Conservation (phyloP, 495 filamentous ascomycete species). For the Annulohypoxylon nitens region DNA sequence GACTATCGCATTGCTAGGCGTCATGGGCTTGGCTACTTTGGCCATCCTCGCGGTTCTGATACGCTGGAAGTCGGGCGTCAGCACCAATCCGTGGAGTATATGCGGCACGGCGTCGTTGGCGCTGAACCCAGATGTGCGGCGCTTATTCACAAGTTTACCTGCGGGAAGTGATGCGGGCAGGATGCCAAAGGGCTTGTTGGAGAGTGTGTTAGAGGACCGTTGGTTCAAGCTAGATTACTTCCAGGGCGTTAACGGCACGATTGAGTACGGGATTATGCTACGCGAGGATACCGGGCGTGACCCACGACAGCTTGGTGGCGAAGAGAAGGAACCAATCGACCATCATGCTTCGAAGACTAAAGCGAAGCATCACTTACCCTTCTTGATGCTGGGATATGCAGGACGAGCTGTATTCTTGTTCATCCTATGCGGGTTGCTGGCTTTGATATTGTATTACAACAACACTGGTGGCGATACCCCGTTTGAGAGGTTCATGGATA, state of each 20-base stretch:
- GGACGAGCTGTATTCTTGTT: slow-evolving; percentile 50
- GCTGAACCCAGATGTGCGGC: slow-evolving; percentile 50
- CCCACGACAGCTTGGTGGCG: background rate
- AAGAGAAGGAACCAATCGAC: slow-evolving; percentile 27
- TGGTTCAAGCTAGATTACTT: slow-evolving; percentile 57
- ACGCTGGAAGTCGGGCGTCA: slow-evolving; percentile 53
- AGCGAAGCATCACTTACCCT: slow-evolving; percentile 49
- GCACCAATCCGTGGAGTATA: slow-evolving; percentile 59
- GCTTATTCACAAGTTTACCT: slow-evolving; percentile 44
- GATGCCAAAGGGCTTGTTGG: slow-evolving; percentile 41
- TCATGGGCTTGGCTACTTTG: slow-evolving; percentile 49
- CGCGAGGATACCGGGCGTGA: background rate
- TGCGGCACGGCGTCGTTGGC: slow-evolving; percentile 54
- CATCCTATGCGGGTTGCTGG: slow-evolving; percentile 53
- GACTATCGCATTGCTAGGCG: slow-evolving; percentile 39
- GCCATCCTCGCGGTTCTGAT: slow-evolving; percentile 44
- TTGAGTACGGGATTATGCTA: slow-evolving; percentile 54
- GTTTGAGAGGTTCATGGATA: slow-evolving; percentile 63
- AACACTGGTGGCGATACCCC: slow-evolving; percentile 51
- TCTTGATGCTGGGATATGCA: slow-evolving; percentile 51
- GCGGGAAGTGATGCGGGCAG: slow-evolving; percentile 40
- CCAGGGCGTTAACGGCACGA: slow-evolving; percentile 43
- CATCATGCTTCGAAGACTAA: slow-evolving; percentile 27
- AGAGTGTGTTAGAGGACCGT: slow-evolving; percentile 42
- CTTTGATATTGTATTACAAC: slow-evolving; percentile 60